Base-by-base conservation (phyloP, 2,329 filamentous ascomycete species). In the Aspergillus intermedius region DNA sequence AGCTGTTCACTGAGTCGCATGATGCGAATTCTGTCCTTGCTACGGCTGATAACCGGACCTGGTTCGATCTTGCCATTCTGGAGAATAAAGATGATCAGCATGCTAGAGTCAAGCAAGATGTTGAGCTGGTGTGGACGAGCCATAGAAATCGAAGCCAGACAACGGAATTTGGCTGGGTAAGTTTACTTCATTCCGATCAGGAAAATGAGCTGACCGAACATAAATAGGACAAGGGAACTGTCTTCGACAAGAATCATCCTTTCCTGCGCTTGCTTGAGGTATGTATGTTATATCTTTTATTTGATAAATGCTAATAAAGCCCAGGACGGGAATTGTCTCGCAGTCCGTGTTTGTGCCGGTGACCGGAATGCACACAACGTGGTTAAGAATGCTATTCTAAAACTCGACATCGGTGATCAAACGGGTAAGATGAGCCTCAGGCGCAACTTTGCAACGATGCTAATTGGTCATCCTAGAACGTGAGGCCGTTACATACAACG, bases 1-100 rank as follows among this genome's bases (percentile, higher is more conserved):
- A 39, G 19, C 15, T 39, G n/a, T 39, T 17, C 13, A 19, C 13
- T 19, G 35, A 39, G 19, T 39, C 35, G n/a, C 35, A 39, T 19
- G 35, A 39, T 5, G n/a, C 25, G 25, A 39, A 39, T 15, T 15
- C 35, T n/a, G 19, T 45, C 35, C 25, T 12, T 44, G 47, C 35
- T 13, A 49, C 42, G 8, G n/a, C 41, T 5, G 48, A 44, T 4
- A 49, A 49, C 19, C 47, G 48, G 44, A 49, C 48, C 3, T 49
- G 48, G 48, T 45, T 49, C 3, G 48, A 49, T 22, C 4, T 49
- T 8, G 48, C 48, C 15, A 47, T 49, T 21, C 41, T 47, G 34
- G 48, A 49, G 25, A 34, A 47, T 23, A 44, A 49, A n/a, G 35
- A 44, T 5, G 34, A 44, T 3, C 39, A 39, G n/a, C 23, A 19